phyloP scores from a whole-genome alignment of 2,329 filamentous ascomycete species.

The Cylindrodendrum hubeiense region DNA sequence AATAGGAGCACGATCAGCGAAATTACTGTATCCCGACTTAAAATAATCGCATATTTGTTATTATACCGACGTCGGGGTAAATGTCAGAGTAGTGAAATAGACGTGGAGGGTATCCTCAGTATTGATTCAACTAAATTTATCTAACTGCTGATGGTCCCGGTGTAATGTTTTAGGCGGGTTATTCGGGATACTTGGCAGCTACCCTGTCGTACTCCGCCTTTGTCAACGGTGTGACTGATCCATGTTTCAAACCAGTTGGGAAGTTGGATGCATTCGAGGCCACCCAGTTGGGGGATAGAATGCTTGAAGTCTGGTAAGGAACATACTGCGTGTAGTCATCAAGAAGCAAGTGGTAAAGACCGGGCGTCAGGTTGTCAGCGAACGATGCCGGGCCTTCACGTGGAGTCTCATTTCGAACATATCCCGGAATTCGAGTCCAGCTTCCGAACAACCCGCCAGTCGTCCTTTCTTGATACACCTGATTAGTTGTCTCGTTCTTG shows the following conservation, averaged over 20 bases:
- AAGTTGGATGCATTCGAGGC: conserved; percentile 53
- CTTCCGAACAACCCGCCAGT: conserved; percentile 60
- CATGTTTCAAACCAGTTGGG: conserved; percentile 61
- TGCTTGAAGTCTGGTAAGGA: conserved; percentile 57
- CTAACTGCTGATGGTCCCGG: rapidly evolving
- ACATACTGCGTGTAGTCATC: conserved; percentile 60
- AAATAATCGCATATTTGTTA: not conserved
- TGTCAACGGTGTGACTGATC: conserved; percentile 59
- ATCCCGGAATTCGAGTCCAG: conserved; percentile 57
- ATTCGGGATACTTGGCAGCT: conserved; percentile 23
- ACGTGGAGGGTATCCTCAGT: not conserved
- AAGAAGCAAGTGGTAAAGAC: conserved; percentile 56
- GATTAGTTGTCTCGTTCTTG: conserved; percentile 62
- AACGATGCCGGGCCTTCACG: conserved; percentile 55
- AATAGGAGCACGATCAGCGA: no score
- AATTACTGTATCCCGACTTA: not conserved
- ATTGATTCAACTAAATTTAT: not conserved
- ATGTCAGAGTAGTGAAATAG: not conserved
- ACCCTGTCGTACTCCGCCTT: conserved; percentile 54
- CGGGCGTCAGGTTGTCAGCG: conserved; percentile 50
- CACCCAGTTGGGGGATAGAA: conserved; percentile 46
- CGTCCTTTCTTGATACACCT: conserved; percentile 61
- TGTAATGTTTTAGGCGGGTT: not conserved
- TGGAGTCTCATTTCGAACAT: conserved; percentile 47
- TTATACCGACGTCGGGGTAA: not conserved